A percentile compares a stretch with the other conserved stretches of the same genome.
Conservation (phyloP, 1,284 basidiomycete genomes). For the Caloboletus firmus region DNA sequence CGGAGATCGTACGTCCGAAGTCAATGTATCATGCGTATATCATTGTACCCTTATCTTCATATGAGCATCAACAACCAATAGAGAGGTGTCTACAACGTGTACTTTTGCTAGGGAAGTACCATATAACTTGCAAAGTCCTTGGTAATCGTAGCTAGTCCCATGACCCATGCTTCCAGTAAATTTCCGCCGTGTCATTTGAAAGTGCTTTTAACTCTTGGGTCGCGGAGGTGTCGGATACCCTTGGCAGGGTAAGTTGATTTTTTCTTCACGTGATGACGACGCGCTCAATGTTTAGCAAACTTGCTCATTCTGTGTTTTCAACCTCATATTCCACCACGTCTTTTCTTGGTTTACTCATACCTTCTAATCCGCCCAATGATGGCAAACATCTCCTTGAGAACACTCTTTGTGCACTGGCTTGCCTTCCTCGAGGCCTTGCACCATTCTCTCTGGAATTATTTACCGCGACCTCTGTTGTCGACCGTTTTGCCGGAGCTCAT, state of each 20-base stretch:
- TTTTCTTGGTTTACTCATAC: conserved; percentile 2
- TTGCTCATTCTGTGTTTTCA: not conserved
- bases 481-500: conserved; percentile 4
- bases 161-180: not conserved
- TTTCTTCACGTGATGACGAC: conserved; percentile 22
- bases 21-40: conserved; percentile 1
- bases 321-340: not conserved
- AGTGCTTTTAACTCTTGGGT: not conserved
- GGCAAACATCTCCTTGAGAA: conserved; percentile 1
- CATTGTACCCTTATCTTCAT: conserved; percentile 8
- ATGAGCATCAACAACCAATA: not conserved
- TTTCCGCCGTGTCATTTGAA: not conserved
- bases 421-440: conserved; percentile 14
- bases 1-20: not conserved
- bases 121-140: not conserved
- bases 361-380: not conserved
- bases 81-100: not conserved
- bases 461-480: conserved; percentile 15
- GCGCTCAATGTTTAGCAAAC: not conserved
- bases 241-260: conserved; percentile 13
- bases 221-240: not conserved
- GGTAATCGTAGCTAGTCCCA: not conserved
- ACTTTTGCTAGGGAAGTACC: not conserved
- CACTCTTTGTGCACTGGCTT: conserved; percentile 20
- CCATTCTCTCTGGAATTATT: conserved; percentile 6